These are phyloP conservation scores for Sphagnurus paluster DNA, from an alignment of 1,284 basidiomycete genomes.

Conservation along the genomic window DNA sequence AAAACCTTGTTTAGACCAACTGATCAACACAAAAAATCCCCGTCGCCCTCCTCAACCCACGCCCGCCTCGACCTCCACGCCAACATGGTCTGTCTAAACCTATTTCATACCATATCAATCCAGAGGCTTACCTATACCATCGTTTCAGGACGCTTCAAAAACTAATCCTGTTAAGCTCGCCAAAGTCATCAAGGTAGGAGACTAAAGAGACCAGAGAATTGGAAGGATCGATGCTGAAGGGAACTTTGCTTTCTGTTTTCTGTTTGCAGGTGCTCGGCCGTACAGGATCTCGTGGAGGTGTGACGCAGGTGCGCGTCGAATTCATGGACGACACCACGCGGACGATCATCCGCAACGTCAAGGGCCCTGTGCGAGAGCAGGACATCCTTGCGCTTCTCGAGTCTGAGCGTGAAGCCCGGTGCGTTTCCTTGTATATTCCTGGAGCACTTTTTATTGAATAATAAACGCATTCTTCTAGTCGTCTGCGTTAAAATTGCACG, in stretches of 20 bases:
- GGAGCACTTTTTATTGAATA: constrained; percentile 15
- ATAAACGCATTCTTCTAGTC: constrained; percentile 27
- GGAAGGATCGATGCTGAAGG: too few relatives aligned
- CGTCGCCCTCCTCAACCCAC: constrained; percentile 9
- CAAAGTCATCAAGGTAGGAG: constrained; percentile 86
- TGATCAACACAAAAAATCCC: constrained; percentile 17
- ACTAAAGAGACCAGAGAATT: too few relatives aligned
- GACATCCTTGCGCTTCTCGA: constrained; percentile 98
- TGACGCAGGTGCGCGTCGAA: constrained; percentile 99
- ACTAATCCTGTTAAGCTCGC: constrained; percentile 93
- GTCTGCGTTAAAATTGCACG: constrained; percentile 43
- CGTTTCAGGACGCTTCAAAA: constrained; percentile 78
- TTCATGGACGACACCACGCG: constrained; percentile 98
- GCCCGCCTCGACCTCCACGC: constrained; percentile 2
- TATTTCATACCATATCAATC: not conserved
- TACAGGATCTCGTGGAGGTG: constrained; percentile 99
- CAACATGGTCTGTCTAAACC: constrained; percentile 15
- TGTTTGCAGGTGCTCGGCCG: constrained; percentile 86
- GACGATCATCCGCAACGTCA: constrained; percentile 99
- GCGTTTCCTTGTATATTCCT: constrained; percentile 2
- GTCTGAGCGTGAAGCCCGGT: constrained; percentile 99
- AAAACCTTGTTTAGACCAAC: constrained; percentile 23
- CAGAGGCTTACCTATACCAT: not conserved
- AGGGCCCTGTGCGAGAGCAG: constrained; percentile 95
- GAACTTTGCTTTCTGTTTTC: constrained; percentile 11